A percentile compares a stretch with the other conserved stretches of the same genome.
These are phyloP conservation scores for Pilatotrama ljubarskyi DNA, from an alignment of 768 basidiomycete species.

Conservation along the genomic window DNA sequence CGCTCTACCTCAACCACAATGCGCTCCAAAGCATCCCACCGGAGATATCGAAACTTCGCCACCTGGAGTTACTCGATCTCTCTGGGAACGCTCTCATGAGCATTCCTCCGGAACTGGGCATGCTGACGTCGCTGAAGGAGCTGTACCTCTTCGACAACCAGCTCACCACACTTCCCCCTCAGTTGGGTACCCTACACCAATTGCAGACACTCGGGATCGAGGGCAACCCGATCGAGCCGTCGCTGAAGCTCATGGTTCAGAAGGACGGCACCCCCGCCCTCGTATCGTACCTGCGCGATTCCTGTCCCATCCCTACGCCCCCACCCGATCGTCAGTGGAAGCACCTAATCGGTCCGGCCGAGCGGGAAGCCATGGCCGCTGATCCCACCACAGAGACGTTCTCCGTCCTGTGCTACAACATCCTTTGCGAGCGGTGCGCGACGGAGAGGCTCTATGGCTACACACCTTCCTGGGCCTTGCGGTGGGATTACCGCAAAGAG, in stretches of 20 bases:
- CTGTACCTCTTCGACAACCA: conserved; percentile 96
- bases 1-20: conserved; percentile 97
- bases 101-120: conserved; percentile 86
- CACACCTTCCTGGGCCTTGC: conserved; percentile 93
- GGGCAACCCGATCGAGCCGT: conserved; percentile 89
- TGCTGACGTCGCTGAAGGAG: conserved; percentile 88
- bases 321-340: conserved; percentile 85
- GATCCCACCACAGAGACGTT: conserved; percentile 76
- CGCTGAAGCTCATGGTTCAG: conserved; percentile 78
- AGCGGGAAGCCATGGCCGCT: conserved; percentile 57
- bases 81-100: conserved; percentile 81
- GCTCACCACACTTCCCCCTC: conserved; percentile 78
- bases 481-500: conserved; percentile 94
- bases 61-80: conserved; percentile 87
- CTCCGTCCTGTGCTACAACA: conserved; percentile 88
- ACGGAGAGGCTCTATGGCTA: conserved; percentile 91
- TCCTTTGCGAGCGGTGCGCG: conserved; percentile 89
- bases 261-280: conserved; percentile 93
- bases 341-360: conserved; percentile 54
- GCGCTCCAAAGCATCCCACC: conserved; percentile 74
- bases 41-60: conserved; percentile 79
- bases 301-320: conserved; percentile 76
- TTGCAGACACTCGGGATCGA: conserved; percentile 93
- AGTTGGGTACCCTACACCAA: conserved; percentile 89
- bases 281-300: conserved; percentile 89